A percentile compares a stretch with the other conserved stretches of the same genome.
These are phyloP conservation scores for Chrysoporthe cubensis DNA, from an alignment of 2,329 filamentous ascomycete species.

Conservation along the genomic window DNA sequence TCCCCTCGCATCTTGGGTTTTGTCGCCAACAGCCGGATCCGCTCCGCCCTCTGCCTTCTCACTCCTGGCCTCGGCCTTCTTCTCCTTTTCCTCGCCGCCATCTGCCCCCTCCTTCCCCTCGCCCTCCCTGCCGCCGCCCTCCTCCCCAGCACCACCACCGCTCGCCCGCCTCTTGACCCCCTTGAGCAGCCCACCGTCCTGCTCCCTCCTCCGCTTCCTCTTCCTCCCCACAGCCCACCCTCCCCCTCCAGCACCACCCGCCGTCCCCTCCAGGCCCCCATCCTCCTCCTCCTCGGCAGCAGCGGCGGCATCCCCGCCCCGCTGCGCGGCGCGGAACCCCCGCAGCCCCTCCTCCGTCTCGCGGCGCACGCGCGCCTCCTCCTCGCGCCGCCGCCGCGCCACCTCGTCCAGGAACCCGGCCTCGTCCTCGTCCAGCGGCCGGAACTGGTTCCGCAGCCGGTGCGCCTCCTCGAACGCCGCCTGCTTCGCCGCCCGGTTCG, in stretches of 20 bases:
- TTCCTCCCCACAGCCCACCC: slow-evolving; percentile 13
- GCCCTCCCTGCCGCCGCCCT: not conserved
- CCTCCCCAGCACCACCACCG: slow-evolving; percentile 1
- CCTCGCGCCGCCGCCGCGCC: slow-evolving; percentile 49
- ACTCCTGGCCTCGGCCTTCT: slow-evolving; percentile 1
- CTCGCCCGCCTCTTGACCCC: slow-evolving; percentile 31
- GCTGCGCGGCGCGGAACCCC: slow-evolving; percentile 58
- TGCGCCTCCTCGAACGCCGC: slow-evolving; percentile 78
- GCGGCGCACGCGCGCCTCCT: slow-evolving; percentile 56
- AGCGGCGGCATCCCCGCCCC: slow-evolving; percentile 31
- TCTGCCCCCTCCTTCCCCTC: slow-evolving; percentile 24
- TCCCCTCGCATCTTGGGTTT: slow-evolving; percentile 12
- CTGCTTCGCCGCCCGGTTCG: slow-evolving; percentile 85
- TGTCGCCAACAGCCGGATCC: not conserved
- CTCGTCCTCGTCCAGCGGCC: slow-evolving; percentile 77
- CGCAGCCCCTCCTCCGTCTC: slow-evolving; percentile 63
- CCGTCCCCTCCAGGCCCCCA: slow-evolving; percentile 4
- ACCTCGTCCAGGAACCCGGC: slow-evolving; percentile 73
- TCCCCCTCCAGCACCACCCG: slow-evolving; percentile 5
- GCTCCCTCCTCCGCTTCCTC: slow-evolving; percentile 28
- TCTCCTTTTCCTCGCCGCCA: slow-evolving; percentile 17
- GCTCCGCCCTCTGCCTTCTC: slow-evolving; percentile 7
- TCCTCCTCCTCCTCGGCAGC: slow-evolving; percentile 20
- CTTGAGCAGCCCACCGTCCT: slow-evolving; percentile 23
- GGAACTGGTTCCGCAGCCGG: slow-evolving; percentile 76